Evolutionary conservation across 225 moss, liverwort and hornwort genomes (phyloP).

Genomic region (Antitrichia curtipendula): DNA sequence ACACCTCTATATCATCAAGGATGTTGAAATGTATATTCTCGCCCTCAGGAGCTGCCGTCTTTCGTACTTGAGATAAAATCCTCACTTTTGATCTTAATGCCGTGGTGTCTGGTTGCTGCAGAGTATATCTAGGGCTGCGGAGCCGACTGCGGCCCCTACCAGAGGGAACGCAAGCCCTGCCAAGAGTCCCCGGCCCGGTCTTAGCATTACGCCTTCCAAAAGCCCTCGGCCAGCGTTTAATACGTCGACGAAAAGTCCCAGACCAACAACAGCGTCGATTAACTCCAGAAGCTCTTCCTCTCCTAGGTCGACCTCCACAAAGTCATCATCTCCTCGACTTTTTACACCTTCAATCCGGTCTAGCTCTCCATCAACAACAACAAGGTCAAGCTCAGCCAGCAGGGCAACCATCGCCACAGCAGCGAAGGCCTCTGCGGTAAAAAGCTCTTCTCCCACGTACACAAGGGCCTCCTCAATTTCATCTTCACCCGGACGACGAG

Average conservation of each 20-base stretch:
- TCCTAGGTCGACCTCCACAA: constrained; percentile 9
- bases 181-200: neutral
- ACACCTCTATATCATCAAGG: neutral
- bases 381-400: constrained; percentile 33
- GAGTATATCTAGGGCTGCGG: neutral
- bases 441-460: neutral
- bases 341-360: constrained; percentile 17
- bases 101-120: neutral
- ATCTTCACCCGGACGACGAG: constrained; percentile 13
- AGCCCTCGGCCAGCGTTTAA: constrained; percentile 1
- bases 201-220: neutral
- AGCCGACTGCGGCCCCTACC: neutral
- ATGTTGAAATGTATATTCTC: neutral
- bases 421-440: neutral
- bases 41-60: neutral
- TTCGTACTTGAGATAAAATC: neutral
- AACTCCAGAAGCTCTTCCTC: constrained; percentile 12
- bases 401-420: constrained; percentile 24
- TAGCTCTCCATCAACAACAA: constrained; percentile 52
- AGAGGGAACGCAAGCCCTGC: constrained; percentile 8
- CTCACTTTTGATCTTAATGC: neutral
- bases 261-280: neutral
- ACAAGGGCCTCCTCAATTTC: constrained; percentile 15
- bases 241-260: constrained; percentile 2
- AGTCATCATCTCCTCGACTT: constrained; percentile 14